A percentile compares a stretch with the other conserved stretches of the same genome.
phyloP scores from a whole-genome alignment of 805 yeast species.

The Kuraishia molischiana region DNA sequence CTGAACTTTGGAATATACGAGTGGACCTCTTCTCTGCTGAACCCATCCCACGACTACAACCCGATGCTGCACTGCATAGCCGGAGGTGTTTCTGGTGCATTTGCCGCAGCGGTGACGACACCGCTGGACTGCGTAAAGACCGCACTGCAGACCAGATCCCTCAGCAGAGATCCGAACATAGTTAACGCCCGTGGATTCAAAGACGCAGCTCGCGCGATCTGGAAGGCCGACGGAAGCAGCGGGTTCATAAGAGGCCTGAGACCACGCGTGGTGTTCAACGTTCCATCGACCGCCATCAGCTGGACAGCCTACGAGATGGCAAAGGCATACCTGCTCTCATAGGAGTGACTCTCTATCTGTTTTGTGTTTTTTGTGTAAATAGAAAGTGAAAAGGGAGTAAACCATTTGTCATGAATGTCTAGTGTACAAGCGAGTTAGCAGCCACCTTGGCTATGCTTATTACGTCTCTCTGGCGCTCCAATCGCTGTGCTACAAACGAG shows the following conservation, averaged over 20 bases:
- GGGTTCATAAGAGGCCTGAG: constrained; percentile 81
- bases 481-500: constrained; percentile 65
- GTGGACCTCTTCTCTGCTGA: constrained; percentile 63
- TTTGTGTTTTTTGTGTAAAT: not conserved
- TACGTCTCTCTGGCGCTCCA: constrained; percentile 6
- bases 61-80: constrained; percentile 87
- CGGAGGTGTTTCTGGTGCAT: constrained; percentile 91
- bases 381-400: not conserved
- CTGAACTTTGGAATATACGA: constrained; percentile 91
- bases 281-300: constrained; percentile 93
- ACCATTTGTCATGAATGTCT: not conserved
- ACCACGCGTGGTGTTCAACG: constrained; percentile 86
- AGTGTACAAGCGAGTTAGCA: not conserved
- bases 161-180: constrained; percentile 34
- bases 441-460: not conserved
- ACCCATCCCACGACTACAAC: constrained; percentile 72
- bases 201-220: constrained; percentile 64
- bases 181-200: constrained; percentile 54
- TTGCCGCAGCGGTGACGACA: constrained; percentile 90
- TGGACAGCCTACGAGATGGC: constrained; percentile 99
- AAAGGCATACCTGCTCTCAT: constrained; percentile 47
- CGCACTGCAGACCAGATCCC: constrained; percentile 73
- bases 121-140: constrained; percentile 95
- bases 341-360: not conserved
- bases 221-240: constrained; percentile 41